Evolutionary conservation across 2,329 filamentous ascomycete genomes (phyloP).

Genomic region (Neoarthrinium moseri): DNA sequence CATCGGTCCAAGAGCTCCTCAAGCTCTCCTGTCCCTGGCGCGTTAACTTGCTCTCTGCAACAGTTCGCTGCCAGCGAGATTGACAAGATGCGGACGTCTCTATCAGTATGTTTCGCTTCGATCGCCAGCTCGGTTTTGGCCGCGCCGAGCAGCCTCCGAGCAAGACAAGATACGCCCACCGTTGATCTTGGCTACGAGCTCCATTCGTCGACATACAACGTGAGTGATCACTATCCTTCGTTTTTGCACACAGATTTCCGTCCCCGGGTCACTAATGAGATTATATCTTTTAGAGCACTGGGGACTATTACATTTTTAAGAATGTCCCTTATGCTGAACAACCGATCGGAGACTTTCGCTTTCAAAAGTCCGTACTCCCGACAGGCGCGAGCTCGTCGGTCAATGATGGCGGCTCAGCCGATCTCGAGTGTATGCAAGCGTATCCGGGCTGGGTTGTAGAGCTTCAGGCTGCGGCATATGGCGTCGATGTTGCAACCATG

Average conservation of each 20-base stretch:
- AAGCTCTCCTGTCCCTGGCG: neutral
- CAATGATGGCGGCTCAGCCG: constrained; percentile 13
- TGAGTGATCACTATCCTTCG: too few relatives aligned
- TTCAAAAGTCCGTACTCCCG: constrained; percentile 27
- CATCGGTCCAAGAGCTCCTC: constrained; percentile 1
- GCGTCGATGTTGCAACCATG: constrained; percentile 6
- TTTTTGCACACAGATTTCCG: too few relatives aligned
- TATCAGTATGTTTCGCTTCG: constrained; percentile 3
- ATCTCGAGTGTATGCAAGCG: constrained; percentile 28
- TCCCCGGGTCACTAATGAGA: too few relatives aligned
- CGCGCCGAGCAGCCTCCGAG: neutral
- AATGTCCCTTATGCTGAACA: constrained; percentile 33
- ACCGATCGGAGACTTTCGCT: constrained; percentile 20
- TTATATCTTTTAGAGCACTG: constrained; percentile 23
- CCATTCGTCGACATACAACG: constrained; percentile 22
- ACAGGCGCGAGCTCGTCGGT: constrained; percentile 22
- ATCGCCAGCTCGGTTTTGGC: constrained; percentile 1
- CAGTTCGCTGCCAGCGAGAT: neutral
- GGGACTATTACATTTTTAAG: constrained; percentile 35
- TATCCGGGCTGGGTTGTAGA: constrained; percentile 25
- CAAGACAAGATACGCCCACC: constrained; percentile 9
- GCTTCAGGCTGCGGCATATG: constrained; percentile 12
- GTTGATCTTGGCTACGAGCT: constrained; percentile 27
- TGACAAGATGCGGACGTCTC: constrained; percentile 4
- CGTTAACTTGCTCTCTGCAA: neutral